Base-by-base conservation (phyloP, 192 early-diverging fungal species). In the Podila epigama region DNA sequence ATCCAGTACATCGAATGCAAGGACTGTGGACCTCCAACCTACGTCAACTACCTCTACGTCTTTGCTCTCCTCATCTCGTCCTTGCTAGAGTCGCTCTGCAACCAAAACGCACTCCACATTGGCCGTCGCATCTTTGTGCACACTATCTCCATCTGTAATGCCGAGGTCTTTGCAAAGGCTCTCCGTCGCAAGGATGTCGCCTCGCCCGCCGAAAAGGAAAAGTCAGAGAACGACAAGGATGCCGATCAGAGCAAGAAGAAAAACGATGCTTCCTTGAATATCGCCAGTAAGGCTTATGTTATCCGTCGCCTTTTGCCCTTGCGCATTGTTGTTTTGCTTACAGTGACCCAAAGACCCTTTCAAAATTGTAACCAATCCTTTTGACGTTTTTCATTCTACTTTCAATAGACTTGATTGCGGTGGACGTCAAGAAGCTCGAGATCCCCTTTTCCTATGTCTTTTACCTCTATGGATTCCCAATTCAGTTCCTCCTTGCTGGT, bases 401-500 rank as follows among this genome's bases (percentile, higher is more conserved):
- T 10, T 9, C 35, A 25, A 39, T 28, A 80, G 73, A 69, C 16
- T 50, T 78, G 51, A 68, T 68, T 51, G 68, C 69, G 16, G 63
- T 79, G 31, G 64, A 69, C 31, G 53, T 67, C 48, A 70, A 70
- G 34, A 70, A 70, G 50, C 29, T 79, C 12, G 63, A 70, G 32
- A 66, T 64, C 40, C 68, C 68, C 25, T 79, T 79, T 60, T 63
- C 55, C 37, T 69, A 57, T 63, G 58, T 91, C 29, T 82, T 88
- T 66, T 85, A 88, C 22, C 66, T 92, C 13, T 90, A 91, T 60
- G 81, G 77, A n/a, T 84, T 83, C 52, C 93, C 93, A 7, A 69
- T 93, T 22, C 85, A 88, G 52, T 84, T 93, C 41, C 31, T 87
- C 20, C 72, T 95, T 16, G 91, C 89, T n/a, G 73, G 93, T 10